Evolutionary conservation across 441 rosid species (phyloP).

Genomic region (Erodium moschatum): DNA sequence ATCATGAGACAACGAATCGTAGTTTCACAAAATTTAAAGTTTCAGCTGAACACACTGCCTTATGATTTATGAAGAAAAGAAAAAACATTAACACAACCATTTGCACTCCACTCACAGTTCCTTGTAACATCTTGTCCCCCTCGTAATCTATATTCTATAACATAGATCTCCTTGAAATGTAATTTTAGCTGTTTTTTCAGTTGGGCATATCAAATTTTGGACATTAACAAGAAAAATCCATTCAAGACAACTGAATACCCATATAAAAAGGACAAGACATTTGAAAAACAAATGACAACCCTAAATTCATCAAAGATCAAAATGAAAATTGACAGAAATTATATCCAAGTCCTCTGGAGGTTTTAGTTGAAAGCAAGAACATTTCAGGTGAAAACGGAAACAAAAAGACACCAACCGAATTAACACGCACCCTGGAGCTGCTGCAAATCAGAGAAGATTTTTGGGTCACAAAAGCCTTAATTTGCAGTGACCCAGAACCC

Average conservation of each 20-base stretch:
- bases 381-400: too few species aligned
- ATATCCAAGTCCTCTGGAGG: not conserved
- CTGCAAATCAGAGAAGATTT: not conserved
- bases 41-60: not conserved
- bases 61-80: too few species aligned
- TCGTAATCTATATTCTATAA: too few species aligned
- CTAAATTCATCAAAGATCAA: not conserved
- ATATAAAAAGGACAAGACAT: not conserved
- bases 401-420: too few species aligned
- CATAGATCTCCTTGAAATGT: too few species aligned
- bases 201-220: not conserved
- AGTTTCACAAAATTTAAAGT: not conserved
- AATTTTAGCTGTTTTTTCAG: not conserved
- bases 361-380: not conserved
- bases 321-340: not conserved
- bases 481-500: too few species aligned
- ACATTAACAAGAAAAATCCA: not conserved
- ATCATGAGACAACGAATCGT: not conserved
- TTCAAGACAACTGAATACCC: not conserved
- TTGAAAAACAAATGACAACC: not conserved
- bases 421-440: not conserved
- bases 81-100: not conserved
- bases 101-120: not conserved
- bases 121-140: too few species aligned
- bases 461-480: not conserved